Evolutionary conservation across 106 monocot species (phyloP), one percentile per base, ranked within the genome.

Genomic region (Chionographis japonica): DNA sequence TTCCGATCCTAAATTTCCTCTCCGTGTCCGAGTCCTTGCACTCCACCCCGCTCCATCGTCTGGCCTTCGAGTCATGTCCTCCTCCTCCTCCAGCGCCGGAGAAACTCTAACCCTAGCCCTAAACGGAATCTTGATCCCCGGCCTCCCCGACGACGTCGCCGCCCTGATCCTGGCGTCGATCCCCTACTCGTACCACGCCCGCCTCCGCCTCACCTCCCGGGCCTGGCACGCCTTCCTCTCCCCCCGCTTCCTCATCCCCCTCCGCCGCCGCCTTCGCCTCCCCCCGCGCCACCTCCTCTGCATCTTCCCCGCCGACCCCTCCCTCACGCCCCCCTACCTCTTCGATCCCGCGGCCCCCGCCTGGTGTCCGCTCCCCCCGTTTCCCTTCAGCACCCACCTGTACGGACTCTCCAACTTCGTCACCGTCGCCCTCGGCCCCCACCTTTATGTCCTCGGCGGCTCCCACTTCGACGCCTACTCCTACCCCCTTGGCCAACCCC

Each of bases 131-230:
- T 86, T 95, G 10, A 82, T 91, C 38, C 95, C 91, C 0, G 88
- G 88, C 16, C 88, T 95, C 12, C 86, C 95, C 9, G 67, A 86
- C 77, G 95, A 91, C 73, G 38, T 88, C 65, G 41, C 95, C 10
- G 38, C 88, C 40, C 35, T 57, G 10, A 88, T 95, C 79, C 86
- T 95, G 65, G 65, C 77, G 61, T 75, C 79, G 8, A 81, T 95
- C 43, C 88, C 91, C 6, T 56, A 69, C 64, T 77, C 91, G 51
- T 79, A 75, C 74, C 83, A 80, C 51, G 49, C 79, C 42, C 83
- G 81, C 74, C 73, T 85, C 73, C 75, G 78, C 35, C 60, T 54
- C 39, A 81, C 79, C 69, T 85, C 79, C 72, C 83, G 84, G 16
- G 18, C 78, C 9, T 84, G 76, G 79, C 70, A 67, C 41, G 50